Conservation (phyloP, 2,329 filamentous ascomycete species). For the Neocucurbitaria cava region DNA sequence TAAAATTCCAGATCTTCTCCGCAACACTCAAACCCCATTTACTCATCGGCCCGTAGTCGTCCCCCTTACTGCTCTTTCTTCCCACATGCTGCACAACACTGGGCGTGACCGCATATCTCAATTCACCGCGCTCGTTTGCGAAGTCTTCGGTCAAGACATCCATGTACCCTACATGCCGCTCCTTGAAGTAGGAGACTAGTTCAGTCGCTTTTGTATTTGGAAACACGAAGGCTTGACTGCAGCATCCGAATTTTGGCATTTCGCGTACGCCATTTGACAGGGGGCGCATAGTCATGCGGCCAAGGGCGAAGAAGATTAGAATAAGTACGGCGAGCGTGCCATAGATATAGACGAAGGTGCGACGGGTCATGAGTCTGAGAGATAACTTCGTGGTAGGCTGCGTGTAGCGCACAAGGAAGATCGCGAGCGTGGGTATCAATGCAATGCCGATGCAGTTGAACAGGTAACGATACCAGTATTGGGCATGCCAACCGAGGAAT, state of each 20-base stretch:
- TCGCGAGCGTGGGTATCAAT: constrained; percentile 19
- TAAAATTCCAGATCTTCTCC: constrained; percentile 51
- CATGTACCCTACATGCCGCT: constrained; percentile 44
- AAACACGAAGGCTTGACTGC: constrained; percentile 55
- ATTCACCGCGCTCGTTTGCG: constrained; percentile 47
- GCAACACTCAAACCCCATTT: constrained; percentile 40
- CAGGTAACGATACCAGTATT: constrained; percentile 50
- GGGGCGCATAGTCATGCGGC: constrained; percentile 48
- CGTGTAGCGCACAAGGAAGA: constrained; percentile 36
- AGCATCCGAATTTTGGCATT: constrained; percentile 54
- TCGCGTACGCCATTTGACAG: constrained; percentile 46
- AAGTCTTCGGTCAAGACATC: constrained; percentile 53
- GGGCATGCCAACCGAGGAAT: constrained; percentile 55
- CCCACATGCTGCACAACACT: constrained; percentile 56
- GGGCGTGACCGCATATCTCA: constrained; percentile 53
- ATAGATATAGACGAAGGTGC: constrained; percentile 29
- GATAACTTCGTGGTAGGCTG: constrained; percentile 27
- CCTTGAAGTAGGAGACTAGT: constrained; percentile 42
- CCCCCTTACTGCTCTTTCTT: constrained; percentile 47
- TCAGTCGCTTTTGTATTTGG: constrained; percentile 41
- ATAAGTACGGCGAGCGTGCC: constrained; percentile 16
- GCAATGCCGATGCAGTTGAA: constrained; percentile 40
- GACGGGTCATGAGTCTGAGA: constrained; percentile 24
- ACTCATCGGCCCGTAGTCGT: constrained; percentile 32
- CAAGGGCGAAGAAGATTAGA: constrained; percentile 51